phyloP scores from a whole-genome alignment of 2,329 filamentous ascomycete genomes.

The Monilinia fructigena region DNA sequence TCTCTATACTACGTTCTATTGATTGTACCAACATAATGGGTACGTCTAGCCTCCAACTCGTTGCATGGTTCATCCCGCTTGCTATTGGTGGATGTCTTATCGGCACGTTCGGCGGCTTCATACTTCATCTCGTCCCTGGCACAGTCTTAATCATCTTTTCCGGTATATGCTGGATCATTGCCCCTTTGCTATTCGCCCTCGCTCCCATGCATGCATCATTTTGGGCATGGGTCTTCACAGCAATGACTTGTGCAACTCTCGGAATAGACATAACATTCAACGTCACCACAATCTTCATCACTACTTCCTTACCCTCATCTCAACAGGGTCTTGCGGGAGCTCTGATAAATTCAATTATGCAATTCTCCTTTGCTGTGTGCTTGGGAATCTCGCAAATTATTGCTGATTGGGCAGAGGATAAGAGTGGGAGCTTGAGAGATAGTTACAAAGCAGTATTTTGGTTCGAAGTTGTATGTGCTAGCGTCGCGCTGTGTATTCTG shows the following conservation, averaged over 20 bases:
- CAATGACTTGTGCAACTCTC: conserved; percentile 64
- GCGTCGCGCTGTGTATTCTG: conserved; percentile 16
- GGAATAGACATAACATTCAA: conserved; percentile 74
- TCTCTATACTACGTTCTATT: conserved; percentile 66
- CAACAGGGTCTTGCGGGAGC: conserved; percentile 69
- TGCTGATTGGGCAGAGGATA: background rate
- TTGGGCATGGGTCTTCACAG: conserved; percentile 70
- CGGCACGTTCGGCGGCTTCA: conserved; percentile 60
- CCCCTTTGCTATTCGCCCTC: conserved; percentile 52
- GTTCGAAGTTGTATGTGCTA: conserved; percentile 21
- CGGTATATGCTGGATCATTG: conserved; percentile 48
- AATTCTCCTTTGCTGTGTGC: conserved; percentile 18
- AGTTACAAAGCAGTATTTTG: conserved; percentile 20
- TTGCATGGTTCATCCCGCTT: conserved; percentile 58
- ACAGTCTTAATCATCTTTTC: conserved; percentile 51
- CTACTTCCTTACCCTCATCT: conserved; percentile 61
- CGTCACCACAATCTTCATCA: conserved; percentile 72
- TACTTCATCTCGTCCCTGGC: conserved; percentile 45
- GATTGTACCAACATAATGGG: conserved; percentile 57
- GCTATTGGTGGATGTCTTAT: conserved; percentile 58
- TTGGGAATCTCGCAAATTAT: conserved; percentile 15
- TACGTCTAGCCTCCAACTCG: conserved; percentile 53
- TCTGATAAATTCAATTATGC: conserved; percentile 53
- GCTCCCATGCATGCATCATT: conserved; percentile 45
- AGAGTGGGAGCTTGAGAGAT: conserved; percentile 1